Conservation (phyloP, 2,329 filamentous ascomycete species). For the Lasiodiplodia sp. region DNA sequence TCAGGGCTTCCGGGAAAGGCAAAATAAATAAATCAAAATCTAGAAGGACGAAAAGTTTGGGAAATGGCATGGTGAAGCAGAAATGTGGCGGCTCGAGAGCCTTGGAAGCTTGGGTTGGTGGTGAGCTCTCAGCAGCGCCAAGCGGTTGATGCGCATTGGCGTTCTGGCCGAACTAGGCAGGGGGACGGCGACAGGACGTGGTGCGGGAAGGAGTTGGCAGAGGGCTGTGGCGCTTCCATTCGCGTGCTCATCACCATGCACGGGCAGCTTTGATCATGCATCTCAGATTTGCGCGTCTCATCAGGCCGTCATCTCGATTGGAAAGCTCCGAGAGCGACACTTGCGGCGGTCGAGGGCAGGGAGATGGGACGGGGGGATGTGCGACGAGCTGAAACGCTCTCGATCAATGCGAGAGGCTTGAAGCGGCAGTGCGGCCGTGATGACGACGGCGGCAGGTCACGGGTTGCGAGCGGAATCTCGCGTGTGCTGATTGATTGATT, state of each 20-base stretch:
- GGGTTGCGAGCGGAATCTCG: conserved; percentile 7
- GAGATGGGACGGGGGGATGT: conserved; percentile 12
- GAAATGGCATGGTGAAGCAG: conserved; percentile 18
- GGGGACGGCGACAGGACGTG: not conserved
- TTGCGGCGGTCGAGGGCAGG: not conserved
- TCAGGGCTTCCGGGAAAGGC: not conserved
- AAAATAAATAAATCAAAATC: not conserved
- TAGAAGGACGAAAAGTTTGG: not conserved
- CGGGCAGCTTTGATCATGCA: not conserved
- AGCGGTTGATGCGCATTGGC: conserved; percentile 19
- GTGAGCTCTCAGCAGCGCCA: not conserved
- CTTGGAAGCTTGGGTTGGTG: conserved; percentile 11
- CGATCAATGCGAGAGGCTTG: conserved; percentile 10
- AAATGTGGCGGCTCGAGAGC: conserved; percentile 6
- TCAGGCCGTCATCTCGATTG: conserved; percentile 23
- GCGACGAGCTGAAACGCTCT: conserved; percentile 11
- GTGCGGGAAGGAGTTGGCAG: not conserved
- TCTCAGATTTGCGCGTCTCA: conserved; percentile 24
- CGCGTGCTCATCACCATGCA: not conserved
- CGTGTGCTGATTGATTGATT: conserved; percentile 19
- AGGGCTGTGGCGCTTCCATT: not conserved
- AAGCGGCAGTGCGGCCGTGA: conserved; percentile 23
- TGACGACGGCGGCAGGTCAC: conserved; percentile 22
- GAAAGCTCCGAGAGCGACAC: conserved; percentile 13
- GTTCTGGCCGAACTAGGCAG: not conserved